Evolutionary conservation across 1,139 yeast genomes (phyloP).

Genomic region (Debaryomycetaceae sp.): DNA sequence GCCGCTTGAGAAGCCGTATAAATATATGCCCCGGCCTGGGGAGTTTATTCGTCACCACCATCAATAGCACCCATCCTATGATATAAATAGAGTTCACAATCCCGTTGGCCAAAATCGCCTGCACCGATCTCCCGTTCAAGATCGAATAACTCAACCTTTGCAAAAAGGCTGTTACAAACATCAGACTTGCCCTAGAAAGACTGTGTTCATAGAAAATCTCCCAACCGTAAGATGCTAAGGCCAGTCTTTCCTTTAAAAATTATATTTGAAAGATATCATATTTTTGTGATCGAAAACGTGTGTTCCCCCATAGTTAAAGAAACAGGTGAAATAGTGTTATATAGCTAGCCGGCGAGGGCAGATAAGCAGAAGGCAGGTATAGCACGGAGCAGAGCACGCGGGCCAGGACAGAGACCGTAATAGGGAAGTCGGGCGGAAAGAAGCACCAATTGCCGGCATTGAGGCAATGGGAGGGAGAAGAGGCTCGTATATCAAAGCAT

Average conservation of each 20-base stretch:
- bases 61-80: constrained; percentile 4
- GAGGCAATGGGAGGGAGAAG: background rate
- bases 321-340: background rate
- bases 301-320: background rate
- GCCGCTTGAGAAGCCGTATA: constrained; percentile 41
- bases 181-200: background rate
- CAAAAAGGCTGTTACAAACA: background rate
- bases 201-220: background rate
- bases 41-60: constrained; percentile 3
- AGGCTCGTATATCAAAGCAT: background rate
- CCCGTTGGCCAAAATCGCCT: constrained; percentile 1
- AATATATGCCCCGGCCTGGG: constrained; percentile 30
- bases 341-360: too few relatives aligned
- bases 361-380: too few relatives aligned
- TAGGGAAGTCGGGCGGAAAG: too few relatives aligned
- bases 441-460: too few relatives aligned
- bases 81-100: constrained; percentile 4
- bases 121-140: constrained; percentile 2
- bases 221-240: background rate
- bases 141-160: constrained; percentile 1
- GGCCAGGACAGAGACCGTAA: too few relatives aligned
- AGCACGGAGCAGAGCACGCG: too few relatives aligned
- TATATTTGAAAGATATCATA: background rate
- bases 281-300: background rate
- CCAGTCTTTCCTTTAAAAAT: background rate